A percentile compares a stretch with the other conserved stretches of the same genome.
Conservation (phyloP, 2,329 filamentous ascomycete genomes). For the Oidium heveae region DNA sequence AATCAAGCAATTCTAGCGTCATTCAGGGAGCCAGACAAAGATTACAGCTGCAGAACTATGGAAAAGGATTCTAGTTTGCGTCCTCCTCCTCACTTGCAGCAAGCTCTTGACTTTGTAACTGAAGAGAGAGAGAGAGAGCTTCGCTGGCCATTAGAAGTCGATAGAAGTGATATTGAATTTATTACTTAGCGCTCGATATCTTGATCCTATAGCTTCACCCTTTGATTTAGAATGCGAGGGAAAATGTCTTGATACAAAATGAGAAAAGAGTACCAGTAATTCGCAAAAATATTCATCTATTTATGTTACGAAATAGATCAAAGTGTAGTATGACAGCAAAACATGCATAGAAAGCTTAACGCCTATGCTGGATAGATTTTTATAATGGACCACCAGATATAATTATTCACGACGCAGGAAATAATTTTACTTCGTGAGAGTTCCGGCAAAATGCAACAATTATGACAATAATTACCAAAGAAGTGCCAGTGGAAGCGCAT, state of each 20-base stretch:
- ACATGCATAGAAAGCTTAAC: background rate
- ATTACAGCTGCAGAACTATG: no score
- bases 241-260: background rate
- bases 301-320: background rate
- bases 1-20: no score
- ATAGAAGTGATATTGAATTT: no score
- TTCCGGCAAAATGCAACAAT: background rate
- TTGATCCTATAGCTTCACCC: no score
- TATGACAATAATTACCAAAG: background rate
- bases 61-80: no score
- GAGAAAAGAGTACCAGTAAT: background rate
- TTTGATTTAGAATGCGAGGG: no score
- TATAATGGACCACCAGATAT: conserved; percentile 1
- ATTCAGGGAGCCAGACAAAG: no score
- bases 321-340: background rate
- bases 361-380: conserved; percentile 1
- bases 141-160: no score
- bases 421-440: conserved; percentile 2
- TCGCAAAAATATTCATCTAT: background rate
- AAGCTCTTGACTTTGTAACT: no score
- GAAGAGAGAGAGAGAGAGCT: no score
- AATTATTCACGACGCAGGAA: background rate
- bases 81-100: no score
- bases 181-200: no score
- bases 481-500: background rate